Base-by-base conservation (phyloP, 1,139 yeast genomes). In the Lodderomyces elongisporus region DNA sequence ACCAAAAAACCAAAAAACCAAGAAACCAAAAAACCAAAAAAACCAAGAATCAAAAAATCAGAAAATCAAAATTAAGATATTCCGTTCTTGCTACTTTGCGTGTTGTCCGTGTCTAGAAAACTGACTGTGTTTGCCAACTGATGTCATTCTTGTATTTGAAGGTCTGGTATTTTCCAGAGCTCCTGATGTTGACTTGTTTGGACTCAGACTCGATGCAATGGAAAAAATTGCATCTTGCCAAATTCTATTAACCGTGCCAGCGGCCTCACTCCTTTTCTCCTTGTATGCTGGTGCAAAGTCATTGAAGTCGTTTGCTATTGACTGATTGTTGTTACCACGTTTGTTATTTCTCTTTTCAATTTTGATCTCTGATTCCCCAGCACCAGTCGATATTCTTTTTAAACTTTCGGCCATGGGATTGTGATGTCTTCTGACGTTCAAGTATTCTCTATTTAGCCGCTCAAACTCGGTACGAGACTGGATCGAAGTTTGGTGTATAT, bases 401-500 rank as follows among this genome's bases (percentile, higher is more conserved):
- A 84, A 57, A 8, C 85, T 70, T 35, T 77, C 84, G 1, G 74
- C 73, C 3, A 83, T 60, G 0, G 95, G 95, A 41, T 83, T 83
- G 25, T 64, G 60, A 51, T 80, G 75, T 41, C 93, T 66, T 45
- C 88, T 61, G 0, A 82, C 81, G 44, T 77, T 82, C 35, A 79
- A 61, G 45, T 79, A 83, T 48, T 85, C 95, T 41, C 88, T 64
- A 15, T 87, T 76, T 29, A 83, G 69, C 40, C 87, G 65, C 50
- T 85, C 95, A 51, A 77, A 82, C 48, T 83, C 94, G 9, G 85
- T 74, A 42, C 88, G 67, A 13, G 78, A 72, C 41, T 78, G 88
- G 32, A 77, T 72, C 22, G 77, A 77, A 49, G 69, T 56, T 47
- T 57, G 66, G 25, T 56, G 59, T 9, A 58, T 54, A 31, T 49